Percentiles rank a stretch among this genome's conserved stretches.
Conservation (phyloP, 257 asterid species). For the Linderniella brevidens region DNA sequence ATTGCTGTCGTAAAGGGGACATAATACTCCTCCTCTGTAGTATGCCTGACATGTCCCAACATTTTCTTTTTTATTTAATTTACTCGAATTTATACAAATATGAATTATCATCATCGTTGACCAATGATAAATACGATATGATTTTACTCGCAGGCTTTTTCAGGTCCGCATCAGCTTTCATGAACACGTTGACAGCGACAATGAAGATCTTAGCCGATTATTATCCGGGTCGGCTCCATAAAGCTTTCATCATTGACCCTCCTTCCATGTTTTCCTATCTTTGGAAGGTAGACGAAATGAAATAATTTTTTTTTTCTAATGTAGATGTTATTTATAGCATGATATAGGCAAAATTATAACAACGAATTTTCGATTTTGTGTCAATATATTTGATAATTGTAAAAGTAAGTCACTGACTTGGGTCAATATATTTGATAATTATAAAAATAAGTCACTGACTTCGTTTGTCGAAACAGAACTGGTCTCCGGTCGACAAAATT, state of each 20-base stretch:
- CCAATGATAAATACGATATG: no score
- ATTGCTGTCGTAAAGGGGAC: no score
- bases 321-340: no score
- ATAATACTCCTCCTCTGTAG: slow-evolving; percentile 11
- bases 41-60: slow-evolving; percentile 21
- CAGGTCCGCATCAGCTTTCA: slow-evolving; percentile 90
- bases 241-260: slow-evolving; percentile 82
- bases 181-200: slow-evolving; percentile 59
- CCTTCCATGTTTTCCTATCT: slow-evolving; percentile 78
- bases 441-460: no score
- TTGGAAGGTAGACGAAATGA: slow-evolving; percentile 56
- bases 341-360: no score
- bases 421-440: no score
- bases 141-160: slow-evolving; percentile 53
- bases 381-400: no score
- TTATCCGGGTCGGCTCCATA: slow-evolving; percentile 66
- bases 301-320: no score
- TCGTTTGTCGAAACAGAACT: no score
- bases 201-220: slow-evolving; percentile 66
- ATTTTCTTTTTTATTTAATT: background rate
- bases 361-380: no score
- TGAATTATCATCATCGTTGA: background rate
- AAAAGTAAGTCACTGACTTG: no score
- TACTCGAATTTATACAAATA: background rate
- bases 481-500: no score